Percentiles rank a stretch among this genome's conserved stretches.
phyloP scores from a whole-genome alignment of 2,329 filamentous ascomycete genomes.

The Trichoderma simmonsii region DNA sequence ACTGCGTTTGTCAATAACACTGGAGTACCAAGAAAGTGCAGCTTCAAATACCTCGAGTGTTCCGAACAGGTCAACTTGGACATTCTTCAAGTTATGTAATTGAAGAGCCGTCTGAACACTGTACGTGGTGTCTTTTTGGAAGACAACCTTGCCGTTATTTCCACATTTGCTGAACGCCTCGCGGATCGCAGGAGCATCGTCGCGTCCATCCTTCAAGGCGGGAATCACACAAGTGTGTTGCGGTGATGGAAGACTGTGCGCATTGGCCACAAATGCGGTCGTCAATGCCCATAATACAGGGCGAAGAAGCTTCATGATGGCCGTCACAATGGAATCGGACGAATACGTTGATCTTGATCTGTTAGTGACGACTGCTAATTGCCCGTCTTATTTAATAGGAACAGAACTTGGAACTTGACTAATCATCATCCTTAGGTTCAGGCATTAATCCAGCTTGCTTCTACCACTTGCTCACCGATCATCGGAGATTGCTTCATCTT shows the following conservation, averaged over 20 bases:
- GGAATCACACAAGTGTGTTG: constrained; percentile 1
- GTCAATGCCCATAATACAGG: not conserved
- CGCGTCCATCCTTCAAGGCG: not conserved
- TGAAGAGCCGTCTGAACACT: not conserved
- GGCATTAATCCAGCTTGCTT: not conserved
- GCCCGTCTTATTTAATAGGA: not conserved
- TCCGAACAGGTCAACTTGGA: not conserved
- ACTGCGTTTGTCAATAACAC: not conserved
- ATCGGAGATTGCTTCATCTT: not conserved
- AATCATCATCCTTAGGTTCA: not conserved
- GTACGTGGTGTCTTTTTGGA: not conserved
- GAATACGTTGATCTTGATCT: not conserved
- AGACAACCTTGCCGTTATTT: not conserved
- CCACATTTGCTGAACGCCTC: not conserved
- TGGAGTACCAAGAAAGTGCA: too few species aligned
- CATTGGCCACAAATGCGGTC: not conserved
- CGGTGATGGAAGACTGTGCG: not conserved
- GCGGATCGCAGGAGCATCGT: constrained; percentile 4
- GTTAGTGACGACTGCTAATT: too few species aligned
- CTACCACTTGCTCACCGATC: not conserved
- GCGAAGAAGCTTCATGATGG: not conserved
- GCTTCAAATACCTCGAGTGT: not conserved
- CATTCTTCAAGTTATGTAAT: not conserved
- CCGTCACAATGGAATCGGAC: not conserved
- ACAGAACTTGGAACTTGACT: not conserved